phyloP scores from a whole-genome alignment of 2,329 filamentous ascomycete species.

The Clonostachys solani region DNA sequence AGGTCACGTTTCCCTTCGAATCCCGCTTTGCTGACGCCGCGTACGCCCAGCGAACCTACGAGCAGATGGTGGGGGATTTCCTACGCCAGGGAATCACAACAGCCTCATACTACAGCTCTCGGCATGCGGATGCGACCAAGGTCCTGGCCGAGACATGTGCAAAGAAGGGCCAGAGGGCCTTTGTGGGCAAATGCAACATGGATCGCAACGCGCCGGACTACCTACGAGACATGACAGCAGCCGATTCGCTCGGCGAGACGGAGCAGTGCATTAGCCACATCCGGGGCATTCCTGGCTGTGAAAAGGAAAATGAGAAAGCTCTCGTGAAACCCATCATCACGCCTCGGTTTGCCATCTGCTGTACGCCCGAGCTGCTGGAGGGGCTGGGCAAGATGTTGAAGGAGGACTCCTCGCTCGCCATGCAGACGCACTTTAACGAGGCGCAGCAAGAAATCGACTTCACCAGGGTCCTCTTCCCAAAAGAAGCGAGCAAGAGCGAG shows the following conservation, averaged over 20 bases:
- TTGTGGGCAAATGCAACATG: conserved; percentile 62
- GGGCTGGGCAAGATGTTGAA: conserved; percentile 52
- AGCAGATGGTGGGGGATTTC: conserved; percentile 48
- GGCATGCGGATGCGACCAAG: conserved; percentile 51
- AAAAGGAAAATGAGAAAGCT: conserved; percentile 33
- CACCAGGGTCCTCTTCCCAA: conserved; percentile 50
- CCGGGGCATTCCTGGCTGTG: conserved; percentile 7
- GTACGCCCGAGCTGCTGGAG: conserved; percentile 53
- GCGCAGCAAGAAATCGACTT: conserved; percentile 54
- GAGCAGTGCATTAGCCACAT: conserved; percentile 43
- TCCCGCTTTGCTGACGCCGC: conserved; percentile 49
- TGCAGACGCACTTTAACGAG: conserved; percentile 68
- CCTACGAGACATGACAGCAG: conserved; percentile 40
- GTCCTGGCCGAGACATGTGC: conserved; percentile 51
- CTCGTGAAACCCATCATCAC: conserved; percentile 66
- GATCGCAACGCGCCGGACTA: conserved; percentile 50
- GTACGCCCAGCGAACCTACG: conserved; percentile 49
- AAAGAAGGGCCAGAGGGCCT: conserved; percentile 49
- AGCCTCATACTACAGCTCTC: conserved; percentile 55
- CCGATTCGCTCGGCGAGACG: conserved; percentile 45
- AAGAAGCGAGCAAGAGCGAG: conserved; percentile 41
- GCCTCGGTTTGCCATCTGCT: conserved; percentile 64
- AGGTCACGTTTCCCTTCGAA: conserved; percentile 63
- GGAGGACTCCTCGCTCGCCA: conserved; percentile 30
- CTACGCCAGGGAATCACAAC: conserved; percentile 60